A percentile compares a stretch with the other conserved stretches of the same genome.
Conservation (phyloP, 352 stramenopile genomes). For the Phytopythium montanum region DNA sequence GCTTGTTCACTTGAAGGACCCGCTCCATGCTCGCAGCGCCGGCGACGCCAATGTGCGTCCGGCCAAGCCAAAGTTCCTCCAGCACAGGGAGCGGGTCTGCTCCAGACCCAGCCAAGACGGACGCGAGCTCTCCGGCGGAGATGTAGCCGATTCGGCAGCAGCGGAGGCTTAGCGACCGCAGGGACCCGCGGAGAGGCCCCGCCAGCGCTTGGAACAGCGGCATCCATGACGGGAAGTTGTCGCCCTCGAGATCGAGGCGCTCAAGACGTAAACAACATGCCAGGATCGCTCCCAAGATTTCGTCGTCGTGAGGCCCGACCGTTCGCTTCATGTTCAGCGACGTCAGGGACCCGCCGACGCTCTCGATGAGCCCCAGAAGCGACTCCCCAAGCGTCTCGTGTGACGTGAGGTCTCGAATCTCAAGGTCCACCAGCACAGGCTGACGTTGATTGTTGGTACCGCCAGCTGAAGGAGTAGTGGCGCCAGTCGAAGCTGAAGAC, state of each 20-base stretch:
- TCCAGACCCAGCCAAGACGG: not conserved
- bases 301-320: not conserved
- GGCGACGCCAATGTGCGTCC: not conserved
- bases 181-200: not conserved
- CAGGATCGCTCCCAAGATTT: not conserved
- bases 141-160: slow-evolving; percentile 1
- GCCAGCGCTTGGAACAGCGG: slow-evolving; percentile 1
- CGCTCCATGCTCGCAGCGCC: not conserved
- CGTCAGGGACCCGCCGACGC: not conserved
- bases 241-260: slow-evolving; percentile 3
- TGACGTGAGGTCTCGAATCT: not conserved
- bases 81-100: not conserved
- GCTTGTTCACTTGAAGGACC: slow-evolving; percentile 4
- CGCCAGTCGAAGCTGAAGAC: not conserved
- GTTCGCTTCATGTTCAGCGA: not conserved
- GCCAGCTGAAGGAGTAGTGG: too few species aligned
- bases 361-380: not conserved
- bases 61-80: slow-evolving; percentile 1
- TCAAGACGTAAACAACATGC: not conserved
- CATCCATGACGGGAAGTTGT: not conserved
- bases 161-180: slow-evolving; percentile 2
- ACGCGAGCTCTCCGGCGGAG: not conserved
- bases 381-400: not conserved
- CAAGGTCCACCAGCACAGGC: not conserved
- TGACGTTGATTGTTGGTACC: not conserved